Base-by-base conservation (phyloP, 2,329 filamentous ascomycete species). In the Colletotrichum karsti region DNA sequence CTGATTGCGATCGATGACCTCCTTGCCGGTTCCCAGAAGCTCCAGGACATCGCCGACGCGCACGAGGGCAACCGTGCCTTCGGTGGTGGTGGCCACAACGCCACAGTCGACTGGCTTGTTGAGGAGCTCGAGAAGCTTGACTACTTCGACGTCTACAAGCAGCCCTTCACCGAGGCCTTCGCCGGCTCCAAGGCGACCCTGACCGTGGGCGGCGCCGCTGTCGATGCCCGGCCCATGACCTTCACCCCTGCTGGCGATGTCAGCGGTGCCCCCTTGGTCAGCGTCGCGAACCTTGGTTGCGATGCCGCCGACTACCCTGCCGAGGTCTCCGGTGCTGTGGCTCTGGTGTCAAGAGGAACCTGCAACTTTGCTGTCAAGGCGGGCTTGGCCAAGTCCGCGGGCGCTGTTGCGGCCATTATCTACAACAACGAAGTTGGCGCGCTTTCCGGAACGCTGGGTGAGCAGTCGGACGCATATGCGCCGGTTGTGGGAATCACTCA, bases 341-440 rank as follows among this genome's bases (percentile, higher is more conserved):
- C 88, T 5, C 80, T 92, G 22, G 83, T 92, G 60, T 82, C 82
- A 6, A 85, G 90, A 72, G 90, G 90, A 62, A 78, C 73, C 2
- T 92, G 90, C 74, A 72, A 83, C 15, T 92, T 92, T 63, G 84
- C 81, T 7, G 73, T 82, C 22, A 92, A 92, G 80, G 83, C 87
- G 7, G 77, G 82, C 39, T 78, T 84, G 18, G 90, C 89, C 24
- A 86, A 85, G 65, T 73, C 77, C 0, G 88, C 89, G 2, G 88
- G 89, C 18, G 90, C 90, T 1, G 75, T 77, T 0, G 90, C 80
- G 1, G 84, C 83, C 1, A 74, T 92, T 59, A 81, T 92, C 67
- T 91, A 90, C 78, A 91, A 92, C 81, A 91, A 91, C 67, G 84
- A 80, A 4, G 76, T 82, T 0, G 89, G 87, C 3, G 65, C 76